A percentile compares a stretch with the other conserved stretches of the same genome.
Conservation (phyloP, 1,139 yeast species). For the Yamadazyma diospyri region DNA sequence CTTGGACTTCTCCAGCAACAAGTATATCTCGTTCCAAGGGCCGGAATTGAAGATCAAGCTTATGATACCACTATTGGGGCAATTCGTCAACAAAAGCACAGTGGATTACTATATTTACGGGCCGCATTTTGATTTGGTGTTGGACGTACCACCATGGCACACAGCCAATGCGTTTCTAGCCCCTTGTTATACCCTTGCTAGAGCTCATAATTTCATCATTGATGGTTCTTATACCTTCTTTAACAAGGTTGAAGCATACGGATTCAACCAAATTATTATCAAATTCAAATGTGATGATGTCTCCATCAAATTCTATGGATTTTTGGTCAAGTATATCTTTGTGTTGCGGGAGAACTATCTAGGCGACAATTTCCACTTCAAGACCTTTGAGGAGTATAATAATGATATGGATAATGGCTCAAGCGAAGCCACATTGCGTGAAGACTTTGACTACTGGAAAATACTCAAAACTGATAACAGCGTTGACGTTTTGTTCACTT, state of each 20-base stretch:
- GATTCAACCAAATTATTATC: conserved; percentile 67
- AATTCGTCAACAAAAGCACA: conserved; percentile 54
- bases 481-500: conserved; percentile 69
- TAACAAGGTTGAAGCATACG: conserved; percentile 55
- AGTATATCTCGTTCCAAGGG: conserved; percentile 73
- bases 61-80: conserved; percentile 58
- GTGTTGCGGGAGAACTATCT: conserved; percentile 84
- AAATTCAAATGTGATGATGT: conserved; percentile 64
- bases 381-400: conserved; percentile 78
- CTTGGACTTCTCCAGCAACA: conserved; percentile 74
- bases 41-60: conserved; percentile 47
- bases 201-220: conserved; percentile 57
- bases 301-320: conserved; percentile 74
- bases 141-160: conserved; percentile 91
- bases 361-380: conserved; percentile 81
- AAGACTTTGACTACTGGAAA: conserved; percentile 34
- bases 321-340: conserved; percentile 69
- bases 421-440: conserved; percentile 7
- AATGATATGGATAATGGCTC: conserved; percentile 13
- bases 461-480: conserved; percentile 62
- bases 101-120: conserved; percentile 55
- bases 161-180: conserved; percentile 71
- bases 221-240: conserved; percentile 66
- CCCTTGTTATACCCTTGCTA: conserved; percentile 57
- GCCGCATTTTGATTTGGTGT: conserved; percentile 55